These are phyloP conservation scores for Leishmania mexicana DNA, from an alignment of 208 protist genomes.

Conservation along the genomic window DNA sequence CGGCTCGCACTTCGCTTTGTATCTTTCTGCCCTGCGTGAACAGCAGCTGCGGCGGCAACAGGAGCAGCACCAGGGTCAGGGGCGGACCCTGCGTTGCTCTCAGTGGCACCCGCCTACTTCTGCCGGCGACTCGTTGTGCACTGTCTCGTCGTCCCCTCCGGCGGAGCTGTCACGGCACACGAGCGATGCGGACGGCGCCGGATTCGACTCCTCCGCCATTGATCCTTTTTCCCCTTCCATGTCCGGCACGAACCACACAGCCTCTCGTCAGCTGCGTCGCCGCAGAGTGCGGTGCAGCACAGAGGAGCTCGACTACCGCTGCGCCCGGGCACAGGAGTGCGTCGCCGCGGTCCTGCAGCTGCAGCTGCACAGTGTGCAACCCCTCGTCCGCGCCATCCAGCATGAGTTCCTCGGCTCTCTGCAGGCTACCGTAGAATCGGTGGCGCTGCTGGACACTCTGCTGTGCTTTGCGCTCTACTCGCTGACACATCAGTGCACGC, in stretches of 20 bases:
- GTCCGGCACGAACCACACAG: background rate
- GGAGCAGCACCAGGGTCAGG: background rate
- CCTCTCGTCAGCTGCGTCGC: constrained; percentile 1
- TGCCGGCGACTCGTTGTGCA: background rate
- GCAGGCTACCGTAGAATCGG: constrained; percentile 82
- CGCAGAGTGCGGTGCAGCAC: constrained; percentile 72
- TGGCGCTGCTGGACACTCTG: constrained; percentile 91
- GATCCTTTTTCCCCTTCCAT: constrained; percentile 5
- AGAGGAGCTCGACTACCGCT: constrained; percentile 68
- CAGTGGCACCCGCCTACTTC: background rate
- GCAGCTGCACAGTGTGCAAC: constrained; percentile 55
- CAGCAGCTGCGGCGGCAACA: constrained; percentile 33
- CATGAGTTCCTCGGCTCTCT: constrained; percentile 64
- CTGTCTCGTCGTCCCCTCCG: background rate
- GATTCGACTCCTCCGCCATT: background rate
- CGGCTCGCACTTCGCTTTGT: constrained; percentile 67
- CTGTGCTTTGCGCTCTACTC: constrained; percentile 71
- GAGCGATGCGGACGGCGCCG: background rate
- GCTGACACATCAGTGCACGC: constrained; percentile 41
- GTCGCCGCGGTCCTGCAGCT: constrained; percentile 68
- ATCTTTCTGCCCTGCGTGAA: constrained; percentile 30
- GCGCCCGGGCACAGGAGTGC: constrained; percentile 54
- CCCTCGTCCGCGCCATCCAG: constrained; percentile 60
- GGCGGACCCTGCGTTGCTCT: background rate
- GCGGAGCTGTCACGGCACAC: background rate